Conservation (phyloP, 2,329 filamentous ascomycete species). For the Trichophyton verrucosum region DNA sequence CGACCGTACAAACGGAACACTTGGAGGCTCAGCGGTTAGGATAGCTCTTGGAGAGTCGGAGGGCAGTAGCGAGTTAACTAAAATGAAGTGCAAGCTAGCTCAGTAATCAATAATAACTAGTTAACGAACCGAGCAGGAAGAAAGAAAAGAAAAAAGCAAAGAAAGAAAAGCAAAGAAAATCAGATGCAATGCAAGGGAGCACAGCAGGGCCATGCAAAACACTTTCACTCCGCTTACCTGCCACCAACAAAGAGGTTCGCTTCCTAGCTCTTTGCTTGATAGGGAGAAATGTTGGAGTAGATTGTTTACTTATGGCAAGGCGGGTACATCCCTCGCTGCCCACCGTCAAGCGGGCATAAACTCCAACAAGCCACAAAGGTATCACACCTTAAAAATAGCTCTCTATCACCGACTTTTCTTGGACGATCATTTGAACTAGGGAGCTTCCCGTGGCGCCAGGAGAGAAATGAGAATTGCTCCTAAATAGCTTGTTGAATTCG, state of each 20-base stretch:
- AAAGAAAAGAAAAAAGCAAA: neutral
- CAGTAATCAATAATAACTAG: neutral
- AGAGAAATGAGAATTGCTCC: neutral
- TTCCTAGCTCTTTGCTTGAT: neutral
- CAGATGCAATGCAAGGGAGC: constrained; percentile 1
- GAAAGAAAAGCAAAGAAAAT: neutral
- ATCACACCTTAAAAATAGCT: neutral
- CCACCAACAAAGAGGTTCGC: constrained; percentile 6
- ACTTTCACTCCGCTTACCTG: constrained; percentile 4
- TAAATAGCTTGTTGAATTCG: neutral
- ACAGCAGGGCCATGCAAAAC: constrained; percentile 6
- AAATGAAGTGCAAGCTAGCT: too few relatives aligned
- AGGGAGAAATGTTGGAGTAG: neutral
- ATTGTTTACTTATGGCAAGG: neutral
- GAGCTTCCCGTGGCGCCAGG: neutral
- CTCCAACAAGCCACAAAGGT: neutral
- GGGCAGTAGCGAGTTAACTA: too few relatives aligned
- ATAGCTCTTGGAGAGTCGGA: neutral
- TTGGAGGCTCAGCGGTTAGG: neutral
- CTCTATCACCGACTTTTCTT: constrained; percentile 1
- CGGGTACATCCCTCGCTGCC: neutral
- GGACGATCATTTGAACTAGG: neutral
- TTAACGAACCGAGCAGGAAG: neutral
- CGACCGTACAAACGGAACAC: constrained; percentile 13
- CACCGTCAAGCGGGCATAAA: neutral